phyloP scores from a whole-genome alignment of 345 rosid genomes.

The Fremontodendron californicum region DNA sequence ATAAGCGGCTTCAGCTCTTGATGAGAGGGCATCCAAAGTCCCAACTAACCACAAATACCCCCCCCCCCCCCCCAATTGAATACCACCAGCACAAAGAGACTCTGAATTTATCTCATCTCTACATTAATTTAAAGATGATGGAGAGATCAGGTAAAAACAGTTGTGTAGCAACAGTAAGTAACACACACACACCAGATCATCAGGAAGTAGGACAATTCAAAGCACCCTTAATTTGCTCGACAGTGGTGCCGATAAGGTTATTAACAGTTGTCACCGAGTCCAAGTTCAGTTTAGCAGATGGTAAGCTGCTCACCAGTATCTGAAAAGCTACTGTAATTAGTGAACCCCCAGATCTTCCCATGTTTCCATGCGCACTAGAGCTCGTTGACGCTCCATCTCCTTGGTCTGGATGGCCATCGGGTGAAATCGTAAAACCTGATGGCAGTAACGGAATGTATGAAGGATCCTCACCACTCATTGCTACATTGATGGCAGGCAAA shows the following conservation, averaged over 20 bases:
- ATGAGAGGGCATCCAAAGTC: conserved; percentile 49
- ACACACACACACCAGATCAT: conserved; percentile 29
- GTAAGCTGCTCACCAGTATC: conserved; percentile 83
- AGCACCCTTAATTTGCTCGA: conserved; percentile 89
- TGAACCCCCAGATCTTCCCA: conserved; percentile 54
- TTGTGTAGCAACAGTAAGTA: conserved; percentile 39
- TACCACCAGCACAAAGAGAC: conserved; percentile 33
- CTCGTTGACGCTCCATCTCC: conserved; percentile 76
- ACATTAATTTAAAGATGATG: conserved; percentile 41
- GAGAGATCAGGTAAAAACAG: conserved; percentile 38
- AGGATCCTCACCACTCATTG: conserved; percentile 93
- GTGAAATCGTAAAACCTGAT: conserved; percentile 84
- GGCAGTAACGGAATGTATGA: conserved; percentile 82
- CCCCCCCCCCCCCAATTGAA: conserved; percentile 30
- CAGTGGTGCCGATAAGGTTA: conserved; percentile 77
- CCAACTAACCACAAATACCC: conserved; percentile 47
- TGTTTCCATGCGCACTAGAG: conserved; percentile 30
- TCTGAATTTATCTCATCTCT: conserved; percentile 36
- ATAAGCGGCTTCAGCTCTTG: conserved; percentile 31
- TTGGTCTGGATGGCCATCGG: conserved; percentile 52
- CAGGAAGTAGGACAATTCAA: conserved; percentile 71
- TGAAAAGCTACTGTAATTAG: conserved; percentile 89
- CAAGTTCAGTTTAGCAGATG: conserved; percentile 81
- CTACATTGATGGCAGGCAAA: conserved; percentile 71
- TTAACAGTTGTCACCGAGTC: conserved; percentile 94